Base-by-base conservation (phyloP, 352 stramenopile genomes). In the Globisporangium polare region DNA sequence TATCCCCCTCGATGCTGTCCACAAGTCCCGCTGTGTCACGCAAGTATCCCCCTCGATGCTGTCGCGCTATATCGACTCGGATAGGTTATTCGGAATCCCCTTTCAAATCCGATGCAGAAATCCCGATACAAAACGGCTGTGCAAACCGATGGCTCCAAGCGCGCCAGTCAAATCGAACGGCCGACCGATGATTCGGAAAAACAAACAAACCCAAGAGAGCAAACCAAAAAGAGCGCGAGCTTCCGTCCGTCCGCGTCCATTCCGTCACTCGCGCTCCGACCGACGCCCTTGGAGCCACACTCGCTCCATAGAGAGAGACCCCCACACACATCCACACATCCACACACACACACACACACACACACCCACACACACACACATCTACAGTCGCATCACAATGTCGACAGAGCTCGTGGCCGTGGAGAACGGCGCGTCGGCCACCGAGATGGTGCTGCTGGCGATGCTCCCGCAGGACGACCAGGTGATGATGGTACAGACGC, bases 401-500 rank as follows among this genome's bases (percentile, higher is more conserved):
- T 58, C 66, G 53, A 69, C 54, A 5, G 47, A 65, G 43, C 35
- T 69, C 58, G 65, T 63, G 39, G 66, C 56, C 20, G 33, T 53
- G 9, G 77, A 68, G 65, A 71, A 74, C 51, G 54, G 60, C 37
- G 37, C 26, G n/a, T 15, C 53, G 12, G 3, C 17, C n/a, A 43
- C 18, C 35, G 81, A 90, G 63, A 88, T 90, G 71, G 75, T 90
- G 62, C 68, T 92, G 35, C 53, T 92, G 58, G 83, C 73, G 50
- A 90, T 86, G 78, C 76, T 90, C 53, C 83, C 83, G 26, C 63
- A 70, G 26, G 72, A 86, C n/a, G 72, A 87, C 47, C 65, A 80
- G 58, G 72, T 85, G 31, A 77, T 92, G 68, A 65, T 88, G 61
- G 65, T 92, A 22, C 83, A 92, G 72, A 86, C 75, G 55, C 64